Evolutionary conservation across 177 flowering plant genomes (phyloP).

Genomic region (Telopea speciosissima): DNA sequence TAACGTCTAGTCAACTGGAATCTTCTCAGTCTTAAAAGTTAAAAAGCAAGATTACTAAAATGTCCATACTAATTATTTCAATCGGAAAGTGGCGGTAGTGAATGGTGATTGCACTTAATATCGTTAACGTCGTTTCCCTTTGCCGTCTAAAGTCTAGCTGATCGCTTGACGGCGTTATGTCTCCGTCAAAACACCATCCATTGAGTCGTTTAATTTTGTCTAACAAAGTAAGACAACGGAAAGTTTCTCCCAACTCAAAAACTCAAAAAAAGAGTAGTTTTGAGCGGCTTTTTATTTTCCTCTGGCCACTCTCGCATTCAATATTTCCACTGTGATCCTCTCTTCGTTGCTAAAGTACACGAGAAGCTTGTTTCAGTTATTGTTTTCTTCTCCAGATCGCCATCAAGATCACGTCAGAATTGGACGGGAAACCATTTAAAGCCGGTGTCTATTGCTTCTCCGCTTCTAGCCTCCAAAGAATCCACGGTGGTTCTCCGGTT

Average conservation of each 20-base stretch:
- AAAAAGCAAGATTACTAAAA: not conserved
- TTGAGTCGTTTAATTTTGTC: not conserved
- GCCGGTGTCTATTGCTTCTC: not conserved
- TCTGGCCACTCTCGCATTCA: slow-evolving; percentile 10
- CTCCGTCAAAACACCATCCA: slow-evolving; percentile 3
- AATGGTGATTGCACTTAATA: not conserved
- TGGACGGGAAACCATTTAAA: not conserved
- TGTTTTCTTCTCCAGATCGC: not conserved
- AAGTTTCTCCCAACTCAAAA: not conserved
- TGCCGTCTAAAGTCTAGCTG: not conserved
- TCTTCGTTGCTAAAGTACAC: slow-evolving; percentile 16
- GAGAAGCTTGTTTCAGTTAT: slow-evolving; percentile 19
- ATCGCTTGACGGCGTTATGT: slow-evolving; percentile 1
- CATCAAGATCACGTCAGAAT: not conserved
- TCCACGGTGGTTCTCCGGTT: not conserved
- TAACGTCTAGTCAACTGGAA: not conserved
- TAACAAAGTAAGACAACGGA: slow-evolving; percentile 6
- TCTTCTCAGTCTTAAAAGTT: not conserved
- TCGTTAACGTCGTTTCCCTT: not conserved
- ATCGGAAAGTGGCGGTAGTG: not conserved
- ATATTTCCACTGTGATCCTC: not conserved
- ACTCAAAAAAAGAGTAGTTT: no score
- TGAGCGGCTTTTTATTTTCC: not conserved
- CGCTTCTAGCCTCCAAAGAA: no score
- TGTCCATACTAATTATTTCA: no score